Conservation (phyloP, 106 monocot genomes). For the Dendrobium chrysotoxum region DNA sequence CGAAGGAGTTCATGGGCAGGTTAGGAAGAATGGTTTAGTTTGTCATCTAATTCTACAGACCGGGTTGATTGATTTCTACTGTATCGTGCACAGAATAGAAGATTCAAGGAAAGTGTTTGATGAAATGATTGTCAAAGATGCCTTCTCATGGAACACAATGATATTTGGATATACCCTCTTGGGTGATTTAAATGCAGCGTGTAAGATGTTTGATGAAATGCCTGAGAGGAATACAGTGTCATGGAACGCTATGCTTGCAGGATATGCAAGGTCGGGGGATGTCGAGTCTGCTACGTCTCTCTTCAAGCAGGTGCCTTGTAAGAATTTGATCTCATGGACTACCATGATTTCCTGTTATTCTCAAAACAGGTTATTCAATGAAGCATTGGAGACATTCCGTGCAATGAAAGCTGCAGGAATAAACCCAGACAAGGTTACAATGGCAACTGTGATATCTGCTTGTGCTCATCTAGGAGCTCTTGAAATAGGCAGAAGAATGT, state of each 20-base stretch:
- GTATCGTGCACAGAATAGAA: constrained; percentile 1
- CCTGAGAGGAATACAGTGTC: constrained; percentile 29
- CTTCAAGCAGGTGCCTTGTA: constrained; percentile 39
- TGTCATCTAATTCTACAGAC: constrained; percentile 40
- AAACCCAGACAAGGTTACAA: constrained; percentile 41
- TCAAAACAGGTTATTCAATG: constrained; percentile 27
- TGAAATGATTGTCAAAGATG: constrained; percentile 39
- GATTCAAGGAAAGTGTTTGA: constrained; percentile 44
- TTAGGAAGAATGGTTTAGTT: constrained; percentile 38
- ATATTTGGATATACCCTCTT: constrained; percentile 9
- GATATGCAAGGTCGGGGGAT: constrained; percentile 38
- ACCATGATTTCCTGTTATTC: constrained; percentile 63
- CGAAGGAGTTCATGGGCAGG: constrained; percentile 29
- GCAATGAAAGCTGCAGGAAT: constrained; percentile 32
- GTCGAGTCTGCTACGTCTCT: constrained; percentile 31
- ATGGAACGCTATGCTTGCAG: constrained; percentile 47
- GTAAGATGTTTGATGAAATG: constrained; percentile 39
- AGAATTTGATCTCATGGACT: constrained; percentile 62
- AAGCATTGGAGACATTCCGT: constrained; percentile 38
- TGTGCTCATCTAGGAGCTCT: constrained; percentile 65
- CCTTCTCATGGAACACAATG: constrained; percentile 49
- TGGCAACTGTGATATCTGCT: constrained; percentile 48
- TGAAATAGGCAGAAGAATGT: constrained; percentile 29
- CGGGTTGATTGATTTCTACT: constrained; percentile 48
- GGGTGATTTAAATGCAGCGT: constrained; percentile 28